Evolutionary conservation across 2,329 filamentous ascomycete genomes (phyloP).

Genomic region (Celoporthe dispersa): DNA sequence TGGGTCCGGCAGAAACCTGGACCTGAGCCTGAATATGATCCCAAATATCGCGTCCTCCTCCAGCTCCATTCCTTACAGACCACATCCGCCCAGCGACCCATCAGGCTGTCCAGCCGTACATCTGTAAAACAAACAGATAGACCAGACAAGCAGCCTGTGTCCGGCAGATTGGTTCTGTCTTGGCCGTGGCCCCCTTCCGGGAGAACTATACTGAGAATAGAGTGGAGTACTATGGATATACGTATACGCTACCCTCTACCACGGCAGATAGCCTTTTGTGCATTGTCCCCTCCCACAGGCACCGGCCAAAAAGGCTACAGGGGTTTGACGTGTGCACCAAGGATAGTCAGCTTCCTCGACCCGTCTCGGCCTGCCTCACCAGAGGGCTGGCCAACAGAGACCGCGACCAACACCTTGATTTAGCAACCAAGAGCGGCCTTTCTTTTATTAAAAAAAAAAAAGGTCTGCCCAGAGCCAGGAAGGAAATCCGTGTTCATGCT

Average conservation of each 20-base stretch:
- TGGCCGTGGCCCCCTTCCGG: background rate
- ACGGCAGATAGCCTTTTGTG: background rate
- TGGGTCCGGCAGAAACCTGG: background rate
- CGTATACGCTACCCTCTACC: no score
- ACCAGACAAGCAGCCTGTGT: background rate
- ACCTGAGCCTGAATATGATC: background rate
- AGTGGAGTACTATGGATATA: no score
- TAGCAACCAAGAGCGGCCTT: slow-evolving; percentile 15
- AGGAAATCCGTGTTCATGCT: background rate
- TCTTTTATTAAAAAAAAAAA: no score
- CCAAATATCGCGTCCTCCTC: background rate
- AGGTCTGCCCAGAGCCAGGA: no score
- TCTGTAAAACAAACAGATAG: background rate
- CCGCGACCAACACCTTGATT: slow-evolving; percentile 19
- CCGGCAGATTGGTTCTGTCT: background rate
- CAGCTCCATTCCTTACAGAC: background rate
- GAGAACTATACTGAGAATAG: background rate
- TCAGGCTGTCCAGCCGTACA: background rate
- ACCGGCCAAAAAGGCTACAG: background rate
- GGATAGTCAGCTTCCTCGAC: slow-evolving; percentile 10
- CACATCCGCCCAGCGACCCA: no score
- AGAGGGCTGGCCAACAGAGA: background rate
- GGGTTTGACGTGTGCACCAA: background rate
- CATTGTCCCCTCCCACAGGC: background rate
- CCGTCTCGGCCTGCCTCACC: slow-evolving; percentile 14